phyloP scores from a whole-genome alignment of 768 basidiomycete species.

The Boletus reticuloceps region DNA sequence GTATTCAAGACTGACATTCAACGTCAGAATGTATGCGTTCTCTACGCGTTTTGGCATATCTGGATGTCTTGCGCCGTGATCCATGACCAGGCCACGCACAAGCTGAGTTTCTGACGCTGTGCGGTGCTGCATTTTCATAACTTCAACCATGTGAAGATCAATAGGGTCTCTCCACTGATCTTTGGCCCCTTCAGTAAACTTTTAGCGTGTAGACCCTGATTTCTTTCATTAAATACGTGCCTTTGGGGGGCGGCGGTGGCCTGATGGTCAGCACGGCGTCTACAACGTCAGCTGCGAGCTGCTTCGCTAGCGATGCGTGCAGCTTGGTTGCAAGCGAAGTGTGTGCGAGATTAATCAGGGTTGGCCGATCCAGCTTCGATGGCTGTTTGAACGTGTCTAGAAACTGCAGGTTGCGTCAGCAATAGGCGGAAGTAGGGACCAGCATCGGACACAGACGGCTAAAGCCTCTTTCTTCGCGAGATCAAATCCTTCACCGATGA shows the following conservation, averaged over 20 bases:
- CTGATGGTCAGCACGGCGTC: conserved; percentile 92
- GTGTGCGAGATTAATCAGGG: conserved; percentile 88
- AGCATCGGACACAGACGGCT: conserved; percentile 50
- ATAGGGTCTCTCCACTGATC: conserved; percentile 85
- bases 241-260: conserved; percentile 59
- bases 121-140: conserved; percentile 99
- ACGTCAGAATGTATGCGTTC: conserved; percentile 90
- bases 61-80: conserved; percentile 96
- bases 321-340: conserved; percentile 97
- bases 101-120: conserved; percentile 97
- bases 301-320: conserved; percentile 73
- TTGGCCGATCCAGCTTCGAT: conserved; percentile 79
- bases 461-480: conserved; percentile 96
- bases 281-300: conserved; percentile 89
- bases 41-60: conserved; percentile 99
- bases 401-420: conserved; percentile 56
- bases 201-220: conserved; percentile 29
- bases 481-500: conserved; percentile 94
- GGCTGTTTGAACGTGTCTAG: conserved; percentile 86
- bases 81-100: conserved; percentile 91
- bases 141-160: conserved; percentile 98
- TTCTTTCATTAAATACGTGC: conserved; percentile 36
- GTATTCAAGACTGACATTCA: conserved; percentile 98
- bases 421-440: conserved; percentile 7
- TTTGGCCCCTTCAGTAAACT: conserved; percentile 44